phyloP scores from a whole-genome alignment of 257 asterid species.

The Jasminum sambac region DNA sequence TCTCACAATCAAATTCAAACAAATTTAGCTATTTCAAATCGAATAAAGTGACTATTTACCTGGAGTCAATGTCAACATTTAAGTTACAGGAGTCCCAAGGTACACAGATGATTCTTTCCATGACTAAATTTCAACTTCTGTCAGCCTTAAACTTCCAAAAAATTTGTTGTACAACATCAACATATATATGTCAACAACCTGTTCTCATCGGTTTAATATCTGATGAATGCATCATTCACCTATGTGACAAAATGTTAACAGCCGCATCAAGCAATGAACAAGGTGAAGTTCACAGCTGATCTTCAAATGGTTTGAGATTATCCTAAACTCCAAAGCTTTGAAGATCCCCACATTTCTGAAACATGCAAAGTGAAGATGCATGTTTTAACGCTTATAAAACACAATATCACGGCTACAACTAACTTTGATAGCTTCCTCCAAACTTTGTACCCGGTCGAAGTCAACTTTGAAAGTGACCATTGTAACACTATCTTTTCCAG shows the following conservation, averaged over 20 bases:
- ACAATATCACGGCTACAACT: conserved; percentile 80
- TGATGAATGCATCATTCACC: not conserved
- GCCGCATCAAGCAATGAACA: not conserved
- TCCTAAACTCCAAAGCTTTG: not conserved
- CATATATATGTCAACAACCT: not conserved
- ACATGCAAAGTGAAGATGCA: not conserved
- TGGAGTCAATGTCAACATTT: not conserved
- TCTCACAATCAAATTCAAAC: too few species aligned
- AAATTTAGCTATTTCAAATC: not conserved
- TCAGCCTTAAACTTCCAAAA: not conserved
- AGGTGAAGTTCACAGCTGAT: not conserved
- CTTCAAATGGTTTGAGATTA: not conserved
- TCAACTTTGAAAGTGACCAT: conserved; percentile 89
- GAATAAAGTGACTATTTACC: not conserved
- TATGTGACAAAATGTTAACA: conserved; percentile 11
- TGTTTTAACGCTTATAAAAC: conserved; percentile 53
- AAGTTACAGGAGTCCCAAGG: conserved; percentile 10
- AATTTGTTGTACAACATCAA: not conserved
- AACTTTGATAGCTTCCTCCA: conserved; percentile 81
- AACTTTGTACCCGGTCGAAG: conserved; percentile 61
- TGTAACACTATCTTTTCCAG: conserved; percentile 73
- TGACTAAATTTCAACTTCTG: not conserved
- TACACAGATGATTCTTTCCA: conserved; percentile 2
- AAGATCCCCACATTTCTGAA: not conserved
- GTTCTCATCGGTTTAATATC: not conserved